Evolutionary conservation across 2,329 filamentous ascomycete genomes (phyloP), one percentile per base, ranked within the genome.

Genomic region (Hymenoscyphus linearis): DNA sequence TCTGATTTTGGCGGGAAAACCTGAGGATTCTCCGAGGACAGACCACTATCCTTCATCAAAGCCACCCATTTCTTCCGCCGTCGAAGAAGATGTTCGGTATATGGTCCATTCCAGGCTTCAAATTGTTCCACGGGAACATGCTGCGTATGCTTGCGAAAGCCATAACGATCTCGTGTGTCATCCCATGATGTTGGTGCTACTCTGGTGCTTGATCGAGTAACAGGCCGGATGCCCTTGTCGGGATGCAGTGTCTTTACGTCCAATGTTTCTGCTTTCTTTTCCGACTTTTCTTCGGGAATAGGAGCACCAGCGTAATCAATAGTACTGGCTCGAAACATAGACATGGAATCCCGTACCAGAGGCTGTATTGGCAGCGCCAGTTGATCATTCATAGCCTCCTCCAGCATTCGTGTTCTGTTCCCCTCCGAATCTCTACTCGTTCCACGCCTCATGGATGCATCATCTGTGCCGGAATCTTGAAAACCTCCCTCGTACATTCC

Each of bases 111-210:
- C 93, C 93, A 98, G 0, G 80, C 78, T 69, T 97, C 90, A 72
- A 96, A 96, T 71, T 93, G 83, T 62, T 88, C 82, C 22, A 87
- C 77, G 1, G 83, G 89, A 64, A 96, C 82, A 70, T 96, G 87
- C 66, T 93, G 87, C 47, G 87, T 93, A 40, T 85, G 83, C 74
- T 97, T 98, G 67, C 91, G 90, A 78, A 98, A 98, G 3, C 93
- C 93, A 70, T 97, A 96, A 16, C 90, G 84, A 73, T 97, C 93
- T 59, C 92, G 85, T 3, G 68, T 67, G 4, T 64, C 54, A 55
- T 71, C 71, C 53, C 65, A 67, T 52, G 62, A 44, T 16, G 55
- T 53, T 1, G 60, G 54, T 37, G 57, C 35, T 47, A 60, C 50
- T 57, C 62, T 60, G n/a, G 66, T 68, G 2, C 58, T 54, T 1